Conservation (phyloP, 176 grass and related monocot species). For the Hordeum marinum region DNA sequence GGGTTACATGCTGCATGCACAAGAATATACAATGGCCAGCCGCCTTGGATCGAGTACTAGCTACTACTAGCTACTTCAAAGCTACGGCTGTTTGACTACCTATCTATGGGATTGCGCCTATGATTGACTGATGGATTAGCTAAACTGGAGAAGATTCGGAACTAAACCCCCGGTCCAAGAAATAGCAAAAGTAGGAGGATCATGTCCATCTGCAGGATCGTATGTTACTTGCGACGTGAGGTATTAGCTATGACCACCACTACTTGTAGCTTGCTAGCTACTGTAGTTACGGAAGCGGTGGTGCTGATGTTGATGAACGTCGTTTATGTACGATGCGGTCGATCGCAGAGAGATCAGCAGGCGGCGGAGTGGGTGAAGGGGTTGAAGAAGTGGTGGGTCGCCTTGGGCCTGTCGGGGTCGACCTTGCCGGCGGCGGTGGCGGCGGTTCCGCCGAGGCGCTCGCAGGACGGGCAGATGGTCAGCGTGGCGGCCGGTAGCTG, state of each 20-base stretch:
- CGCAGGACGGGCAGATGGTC: constrained; percentile 81
- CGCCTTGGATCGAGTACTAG: background rate
- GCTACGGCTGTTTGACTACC: constrained; percentile 36
- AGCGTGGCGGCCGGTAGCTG: constrained; percentile 67
- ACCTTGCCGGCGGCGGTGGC: constrained; percentile 23
- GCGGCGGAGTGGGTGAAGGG: constrained; percentile 81
- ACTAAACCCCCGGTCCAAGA: constrained; percentile 22
- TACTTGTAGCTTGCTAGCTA: background rate
- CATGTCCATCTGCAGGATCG: background rate
- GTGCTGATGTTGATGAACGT: background rate
- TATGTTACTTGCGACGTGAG: constrained; percentile 37
- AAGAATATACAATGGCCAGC: constrained; percentile 31
- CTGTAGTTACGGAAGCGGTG: background rate
- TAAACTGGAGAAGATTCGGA: background rate
- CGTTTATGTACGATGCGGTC: background rate
- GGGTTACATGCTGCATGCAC: constrained; percentile 35
- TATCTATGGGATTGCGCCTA: constrained; percentile 27
- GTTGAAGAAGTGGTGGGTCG: constrained; percentile 83
- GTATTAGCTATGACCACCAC: background rate
- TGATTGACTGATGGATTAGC: constrained; percentile 33
- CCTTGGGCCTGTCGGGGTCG: constrained; percentile 37
- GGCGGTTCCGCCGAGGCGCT: constrained; percentile 44
- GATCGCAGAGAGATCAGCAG: constrained; percentile 47
- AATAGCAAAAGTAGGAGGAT: constrained; percentile 6
- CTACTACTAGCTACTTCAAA: constrained; percentile 13